Base-by-base conservation (phyloP, 179 eudicot species). In the Drosera spatulata region DNA sequence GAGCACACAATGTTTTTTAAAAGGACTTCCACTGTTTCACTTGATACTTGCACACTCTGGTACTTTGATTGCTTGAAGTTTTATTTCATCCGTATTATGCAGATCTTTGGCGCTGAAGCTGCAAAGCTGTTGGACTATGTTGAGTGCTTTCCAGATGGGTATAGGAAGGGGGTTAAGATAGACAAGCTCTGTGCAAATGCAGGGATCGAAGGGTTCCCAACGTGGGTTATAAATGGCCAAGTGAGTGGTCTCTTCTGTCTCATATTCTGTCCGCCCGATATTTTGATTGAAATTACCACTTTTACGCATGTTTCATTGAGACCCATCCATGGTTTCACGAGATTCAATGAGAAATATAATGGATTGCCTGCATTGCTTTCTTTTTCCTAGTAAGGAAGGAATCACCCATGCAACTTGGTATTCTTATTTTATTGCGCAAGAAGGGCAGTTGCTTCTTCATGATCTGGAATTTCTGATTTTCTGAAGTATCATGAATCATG, bases 61-160 rank as follows among this genome's bases (percentile, higher is more conserved):
- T 50, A 2, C 10, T 7, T 14, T 50, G 53, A 4, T 50, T 50
- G 13, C 53, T 50, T 50, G 53, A 4, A 7, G 10, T 4, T 7
- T 53, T 1, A 53, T 7, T 38, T 7, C 56, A 53, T 39, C 41
- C 3, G 11, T 14, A 56, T 56, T 10, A 33, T 53, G 33, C 61
- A 93, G 99, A 81, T 86, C 76, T 91, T 91, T 79, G 98, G 98
- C 62, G 77, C 72, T 65, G 96, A 91, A 77, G 98, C 96, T 15
- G 75, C 88, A 61, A 67, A 84, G 79, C 42, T 71, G 64, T 72
- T 91, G 68, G 91, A 91, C 75, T 91, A 88, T 73, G 91, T 86
- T 37, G 96, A 91, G 72, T 91, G 98, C 86, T 91, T 84, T 66
- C 98, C 98, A 11, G 68, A 73, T 76, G 96, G 98, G 55, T 80